Conservation (phyloP, 2,329 filamentous ascomycete species). For the Thelonectria olida region DNA sequence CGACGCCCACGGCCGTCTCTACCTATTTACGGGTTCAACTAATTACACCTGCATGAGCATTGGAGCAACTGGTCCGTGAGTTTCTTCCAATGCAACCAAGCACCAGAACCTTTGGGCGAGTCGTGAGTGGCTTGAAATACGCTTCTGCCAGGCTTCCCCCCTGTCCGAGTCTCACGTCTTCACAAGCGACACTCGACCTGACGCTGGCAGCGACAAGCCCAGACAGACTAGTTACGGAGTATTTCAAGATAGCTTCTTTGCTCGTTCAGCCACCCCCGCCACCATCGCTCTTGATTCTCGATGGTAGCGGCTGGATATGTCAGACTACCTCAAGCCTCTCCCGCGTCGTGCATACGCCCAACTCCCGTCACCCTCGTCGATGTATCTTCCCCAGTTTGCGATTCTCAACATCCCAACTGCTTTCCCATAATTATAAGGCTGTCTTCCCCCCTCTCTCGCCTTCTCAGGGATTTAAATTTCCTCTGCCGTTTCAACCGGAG, state of each 20-base stretch:
- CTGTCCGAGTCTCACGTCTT: too few relatives aligned
- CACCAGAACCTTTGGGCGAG: too few relatives aligned
- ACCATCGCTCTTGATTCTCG: neutral
- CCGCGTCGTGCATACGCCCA: neutral
- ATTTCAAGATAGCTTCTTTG: neutral
- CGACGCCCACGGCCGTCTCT: neutral
- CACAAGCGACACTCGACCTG: neutral
- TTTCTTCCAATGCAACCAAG: neutral
- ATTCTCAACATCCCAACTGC: neutral
- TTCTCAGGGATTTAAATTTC: neutral
- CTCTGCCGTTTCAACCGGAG: neutral
- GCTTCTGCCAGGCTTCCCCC: neutral
- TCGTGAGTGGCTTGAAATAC: neutral
- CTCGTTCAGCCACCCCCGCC: conserved; percentile 13
- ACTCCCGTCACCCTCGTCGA: neutral
- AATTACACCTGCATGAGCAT: neutral
- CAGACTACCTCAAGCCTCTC: neutral
- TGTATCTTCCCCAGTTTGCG: neutral
- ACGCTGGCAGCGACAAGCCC: too few relatives aligned
- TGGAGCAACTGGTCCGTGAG: neutral
- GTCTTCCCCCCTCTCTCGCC: neutral
- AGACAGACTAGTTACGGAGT: neutral
- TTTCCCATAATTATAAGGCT: neutral
- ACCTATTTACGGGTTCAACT: too few relatives aligned
- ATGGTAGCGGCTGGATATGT: neutral